A percentile compares a stretch with the other conserved stretches of the same genome.
These are phyloP conservation scores for Boletus sp. DNA, from an alignment of 768 basidiomycete species.

Conservation along the genomic window DNA sequence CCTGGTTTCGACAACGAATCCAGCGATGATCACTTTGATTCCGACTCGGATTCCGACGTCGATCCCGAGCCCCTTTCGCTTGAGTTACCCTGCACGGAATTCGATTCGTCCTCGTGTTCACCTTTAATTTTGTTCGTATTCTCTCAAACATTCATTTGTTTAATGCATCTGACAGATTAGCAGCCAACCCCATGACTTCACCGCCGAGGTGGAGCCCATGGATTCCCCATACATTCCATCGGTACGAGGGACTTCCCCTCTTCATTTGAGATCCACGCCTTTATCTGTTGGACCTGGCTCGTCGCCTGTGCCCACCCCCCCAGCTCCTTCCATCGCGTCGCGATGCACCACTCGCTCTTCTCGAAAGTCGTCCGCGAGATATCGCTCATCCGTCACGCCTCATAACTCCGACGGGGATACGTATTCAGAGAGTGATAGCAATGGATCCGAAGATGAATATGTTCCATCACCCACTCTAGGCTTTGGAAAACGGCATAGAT, in stretches of 20 bases:
- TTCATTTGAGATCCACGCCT: slow-evolving; percentile 1
- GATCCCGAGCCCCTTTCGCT: slow-evolving; percentile 23
- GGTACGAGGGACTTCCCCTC: neutral
- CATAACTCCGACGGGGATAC: slow-evolving; percentile 27
- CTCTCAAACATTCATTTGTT: neutral
- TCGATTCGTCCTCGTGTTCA: slow-evolving; percentile 3
- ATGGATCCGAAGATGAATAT: slow-evolving; percentile 45
- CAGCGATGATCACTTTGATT: slow-evolving; percentile 21
- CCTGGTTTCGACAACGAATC: slow-evolving; percentile 21
- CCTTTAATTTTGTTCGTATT: slow-evolving; percentile 27
- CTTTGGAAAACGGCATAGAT: slow-evolving; percentile 34
- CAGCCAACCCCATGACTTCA: slow-evolving; percentile 18
- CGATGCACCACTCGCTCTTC: slow-evolving; percentile 13
- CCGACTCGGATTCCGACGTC: slow-evolving; percentile 32
- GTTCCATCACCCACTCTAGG: slow-evolving; percentile 35
- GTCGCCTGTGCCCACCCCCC: neutral
- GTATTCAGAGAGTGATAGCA: slow-evolving; percentile 37
- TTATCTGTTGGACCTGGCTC: neutral
- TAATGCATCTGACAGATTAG: slow-evolving; percentile 11
- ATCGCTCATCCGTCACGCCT: neutral
- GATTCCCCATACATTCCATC: slow-evolving; percentile 17
- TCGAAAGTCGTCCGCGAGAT: slow-evolving; percentile 5
- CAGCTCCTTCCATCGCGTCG: slow-evolving; percentile 1
- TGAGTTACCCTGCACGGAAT: slow-evolving; percentile 11
- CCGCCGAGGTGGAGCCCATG: neutral